Evolutionary conservation across 306 rosid species (phyloP), one percentile per base, ranked within the genome.

Genomic region (Oxytropis ochrocephala): DNA sequence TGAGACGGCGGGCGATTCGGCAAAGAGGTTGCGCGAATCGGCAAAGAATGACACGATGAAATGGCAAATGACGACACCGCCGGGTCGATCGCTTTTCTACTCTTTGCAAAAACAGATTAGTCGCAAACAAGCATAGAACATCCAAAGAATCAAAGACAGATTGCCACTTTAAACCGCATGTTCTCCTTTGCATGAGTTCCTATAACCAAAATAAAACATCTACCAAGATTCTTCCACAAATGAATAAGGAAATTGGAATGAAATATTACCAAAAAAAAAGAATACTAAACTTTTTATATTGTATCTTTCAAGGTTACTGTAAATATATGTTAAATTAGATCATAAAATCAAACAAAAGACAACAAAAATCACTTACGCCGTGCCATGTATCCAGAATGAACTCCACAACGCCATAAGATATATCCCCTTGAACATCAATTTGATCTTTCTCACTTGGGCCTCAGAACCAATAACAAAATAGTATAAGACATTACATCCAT

Each of bases 351-450:
- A 60, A 79, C 17, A 54, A 44, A 21, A 21, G 62, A 18, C 11
- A 39, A 51, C 38, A 7, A 24, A 32, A 73, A 78, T 13, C 69
- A 76, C 97, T 86, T 77, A 95, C 99, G 62, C 87, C 96, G 59
- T 89, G 84, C 99, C 99, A 95, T 53, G 96, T 85, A 1, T 87
- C 97, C 14, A 95, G 89, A 75, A 95, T 83, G 81, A 95, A 91
- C 64, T 91, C 99, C 83, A 95, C 99, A 32, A 95, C 74, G 75
- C 91, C 99, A 71, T 83, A 91, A 44, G 92, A 58, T 79, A 95
- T 95, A 78, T 95, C 99, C 73, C 97, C 99, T 86, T 95, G 99
- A 81, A 36, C n/a, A n/a, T n/a, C n/a, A n/a, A n/a, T n/a, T n/a
- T n/a, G n/a, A n/a, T n/a, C n/a, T n/a, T n/a, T n/a, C n/a, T n/a